phyloP scores from a whole-genome alignment of 352 stramenopile genomes.

The Pythium oligandrum region DNA sequence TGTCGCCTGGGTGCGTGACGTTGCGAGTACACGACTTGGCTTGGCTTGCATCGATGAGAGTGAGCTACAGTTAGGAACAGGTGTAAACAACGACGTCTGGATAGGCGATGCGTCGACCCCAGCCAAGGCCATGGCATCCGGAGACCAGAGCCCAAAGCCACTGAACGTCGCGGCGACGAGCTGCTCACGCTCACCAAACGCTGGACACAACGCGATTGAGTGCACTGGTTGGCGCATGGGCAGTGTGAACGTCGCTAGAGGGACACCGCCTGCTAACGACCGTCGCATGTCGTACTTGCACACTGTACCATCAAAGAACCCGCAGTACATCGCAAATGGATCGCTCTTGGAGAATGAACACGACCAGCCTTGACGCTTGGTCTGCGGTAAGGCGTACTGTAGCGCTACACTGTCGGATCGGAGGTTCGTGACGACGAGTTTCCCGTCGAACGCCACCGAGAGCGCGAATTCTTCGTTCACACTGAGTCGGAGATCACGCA shows the following conservation, averaged over 20 bases:
- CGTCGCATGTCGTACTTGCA: slow-evolving; percentile 18
- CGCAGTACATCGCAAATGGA: slow-evolving; percentile 16
- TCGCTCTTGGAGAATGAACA: slow-evolving; percentile 12
- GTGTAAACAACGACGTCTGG: slow-evolving; percentile 2
- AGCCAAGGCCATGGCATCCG: not conserved
- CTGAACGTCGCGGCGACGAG: slow-evolving; percentile 13
- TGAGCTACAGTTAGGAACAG: slow-evolving; percentile 5
- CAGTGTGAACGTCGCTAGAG: slow-evolving; percentile 7
- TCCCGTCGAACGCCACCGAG: slow-evolving; percentile 58
- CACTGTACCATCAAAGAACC: slow-evolving; percentile 17
- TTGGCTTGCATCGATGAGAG: slow-evolving; percentile 4
- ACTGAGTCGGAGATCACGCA: slow-evolving; percentile 57
- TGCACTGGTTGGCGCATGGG: slow-evolving; percentile 15
- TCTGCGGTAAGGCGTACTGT: slow-evolving; percentile 28
- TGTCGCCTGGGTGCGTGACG: slow-evolving; percentile 9
- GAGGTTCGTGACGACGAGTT: slow-evolving; percentile 45
- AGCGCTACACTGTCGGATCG: slow-evolving; percentile 33
- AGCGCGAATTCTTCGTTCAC: slow-evolving; percentile 26
- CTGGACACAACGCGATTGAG: slow-evolving; percentile 11
- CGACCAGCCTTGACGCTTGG: slow-evolving; percentile 33
- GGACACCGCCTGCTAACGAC: not conserved
- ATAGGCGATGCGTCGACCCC: not conserved
- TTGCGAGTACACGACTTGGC: slow-evolving; percentile 8
- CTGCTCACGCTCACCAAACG: slow-evolving; percentile 6
- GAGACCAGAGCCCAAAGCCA: slow-evolving; percentile 13